A percentile compares a stretch with the other conserved stretches of the same genome.
These are phyloP conservation scores for Peniophora sp. DNA, from an alignment of 1,284 basidiomycete species.

Conservation along the genomic window DNA sequence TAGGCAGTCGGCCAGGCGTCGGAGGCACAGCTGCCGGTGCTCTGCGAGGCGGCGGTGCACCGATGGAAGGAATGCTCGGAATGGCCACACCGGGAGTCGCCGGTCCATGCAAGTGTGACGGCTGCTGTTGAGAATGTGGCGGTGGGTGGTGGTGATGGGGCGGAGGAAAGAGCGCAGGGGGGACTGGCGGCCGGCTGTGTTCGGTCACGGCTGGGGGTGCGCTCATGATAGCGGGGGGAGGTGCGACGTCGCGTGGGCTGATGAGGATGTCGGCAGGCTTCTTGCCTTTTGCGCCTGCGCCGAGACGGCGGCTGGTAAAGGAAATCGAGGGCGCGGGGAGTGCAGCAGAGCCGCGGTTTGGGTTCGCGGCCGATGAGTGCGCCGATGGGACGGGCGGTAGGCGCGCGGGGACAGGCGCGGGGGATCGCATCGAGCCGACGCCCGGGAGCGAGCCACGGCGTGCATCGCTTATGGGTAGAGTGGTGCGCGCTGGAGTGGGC, in stretches of 20 bases:
- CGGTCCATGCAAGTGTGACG: conserved; percentile 6
- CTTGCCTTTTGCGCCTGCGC: conserved; percentile 38
- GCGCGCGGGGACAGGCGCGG: conserved; percentile 18
- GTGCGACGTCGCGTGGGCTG: conserved; percentile 50
- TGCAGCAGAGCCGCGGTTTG: conserved; percentile 8
- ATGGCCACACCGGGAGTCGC: conserved; percentile 43
- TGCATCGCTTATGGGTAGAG: conserved; percentile 14
- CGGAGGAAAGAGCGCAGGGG: conserved; percentile 28
- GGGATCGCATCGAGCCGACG: conserved; percentile 12
- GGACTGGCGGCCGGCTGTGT: conserved; percentile 25
- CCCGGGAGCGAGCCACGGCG: conserved; percentile 27
- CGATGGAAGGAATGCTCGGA: conserved; percentile 52
- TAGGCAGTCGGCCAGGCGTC: conserved; percentile 58
- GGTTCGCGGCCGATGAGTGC: conserved; percentile 12
- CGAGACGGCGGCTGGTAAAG: conserved; percentile 64
- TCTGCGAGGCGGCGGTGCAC: conserved; percentile 37
- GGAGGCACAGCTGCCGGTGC: conserved; percentile 55
- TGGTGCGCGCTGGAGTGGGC: conserved; percentile 17
- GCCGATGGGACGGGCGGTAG: conserved; percentile 11
- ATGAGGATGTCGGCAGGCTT: conserved; percentile 75
- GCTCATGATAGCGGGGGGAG: conserved; percentile 63
- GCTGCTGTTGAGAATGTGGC: too few relatives aligned
- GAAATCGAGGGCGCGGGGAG: conserved; percentile 64
- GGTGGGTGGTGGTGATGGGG: too few relatives aligned
- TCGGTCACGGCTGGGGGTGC: conserved; percentile 45